phyloP scores from a whole-genome alignment of 305 asterid species.

The Caryopteris hybrid region DNA sequence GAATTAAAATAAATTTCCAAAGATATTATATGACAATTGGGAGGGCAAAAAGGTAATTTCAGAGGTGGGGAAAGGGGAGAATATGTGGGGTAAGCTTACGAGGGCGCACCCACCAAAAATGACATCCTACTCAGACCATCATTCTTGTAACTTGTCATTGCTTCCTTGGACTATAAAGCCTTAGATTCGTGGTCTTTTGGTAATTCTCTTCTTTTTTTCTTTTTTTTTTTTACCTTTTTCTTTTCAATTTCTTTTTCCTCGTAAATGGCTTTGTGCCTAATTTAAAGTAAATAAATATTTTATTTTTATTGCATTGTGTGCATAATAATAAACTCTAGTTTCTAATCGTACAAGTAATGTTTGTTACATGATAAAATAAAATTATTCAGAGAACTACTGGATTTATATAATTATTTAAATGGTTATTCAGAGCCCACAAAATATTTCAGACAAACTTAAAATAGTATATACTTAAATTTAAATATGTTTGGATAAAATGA shows the following conservation, averaged over 20 bases:
- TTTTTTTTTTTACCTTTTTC: too few relatives aligned
- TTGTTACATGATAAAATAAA: not conserved
- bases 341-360: too few relatives aligned
- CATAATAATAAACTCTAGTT: too few relatives aligned
- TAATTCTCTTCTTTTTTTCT: not conserved
- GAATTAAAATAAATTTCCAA: too few relatives aligned
- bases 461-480: too few relatives aligned
- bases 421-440: too few relatives aligned
- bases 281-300: not conserved
- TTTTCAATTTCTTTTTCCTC: not conserved
- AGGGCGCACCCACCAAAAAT: slow-evolving; percentile 30
- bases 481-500: too few relatives aligned
- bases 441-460: too few relatives aligned
- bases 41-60: slow-evolving; percentile 14
- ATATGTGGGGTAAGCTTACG: slow-evolving; percentile 24
- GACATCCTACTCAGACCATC: slow-evolving; percentile 41
- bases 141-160: slow-evolving; percentile 21
- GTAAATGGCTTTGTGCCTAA: slow-evolving; percentile 3
- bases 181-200: slow-evolving; percentile 14
- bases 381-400: too few relatives aligned
- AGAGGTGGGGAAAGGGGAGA: not conserved
- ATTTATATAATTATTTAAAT: too few relatives aligned
- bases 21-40: not conserved
- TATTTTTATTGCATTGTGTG: not conserved
- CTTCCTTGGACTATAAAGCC: slow-evolving; percentile 17